phyloP scores from a whole-genome alignment of 1,139 yeast species.

The Eremothecium sinecaudum region DNA sequence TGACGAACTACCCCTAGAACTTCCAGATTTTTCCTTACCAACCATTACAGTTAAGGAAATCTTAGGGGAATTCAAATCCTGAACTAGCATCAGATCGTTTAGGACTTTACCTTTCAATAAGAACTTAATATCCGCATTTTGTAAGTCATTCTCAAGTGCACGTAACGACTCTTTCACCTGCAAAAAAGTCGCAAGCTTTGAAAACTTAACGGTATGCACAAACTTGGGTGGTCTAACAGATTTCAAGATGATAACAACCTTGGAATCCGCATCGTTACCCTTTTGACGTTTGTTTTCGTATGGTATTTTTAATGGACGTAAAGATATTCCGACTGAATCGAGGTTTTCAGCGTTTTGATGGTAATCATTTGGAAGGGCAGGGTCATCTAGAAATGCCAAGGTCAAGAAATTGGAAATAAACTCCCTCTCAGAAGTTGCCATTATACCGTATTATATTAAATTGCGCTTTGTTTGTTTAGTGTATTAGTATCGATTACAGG shows the following conservation, averaged over 20 bases:
- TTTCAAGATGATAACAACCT: conserved; percentile 31
- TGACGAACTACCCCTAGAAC: background rate
- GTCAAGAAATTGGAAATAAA: conserved; percentile 28
- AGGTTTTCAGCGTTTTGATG: conserved; percentile 27
- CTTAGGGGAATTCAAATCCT: conserved; percentile 18
- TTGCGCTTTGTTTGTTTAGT: conserved; percentile 1
- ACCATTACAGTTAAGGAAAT: conserved; percentile 33
- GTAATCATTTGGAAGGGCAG: conserved; percentile 20
- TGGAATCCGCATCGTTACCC: conserved; percentile 4
- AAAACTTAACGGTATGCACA: conserved; percentile 22
- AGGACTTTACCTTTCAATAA: conserved; percentile 42
- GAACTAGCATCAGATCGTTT: conserved; percentile 33
- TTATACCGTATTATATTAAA: conserved; percentile 10
- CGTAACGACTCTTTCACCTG: conserved; percentile 34
- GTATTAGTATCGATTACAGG: too few relatives aligned
- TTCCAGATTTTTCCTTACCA: too few relatives aligned
- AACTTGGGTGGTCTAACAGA: conserved; percentile 42
- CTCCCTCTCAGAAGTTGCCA: conserved; percentile 20
- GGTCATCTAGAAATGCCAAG: conserved; percentile 25
- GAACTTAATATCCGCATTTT: conserved; percentile 33
- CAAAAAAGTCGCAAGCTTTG: conserved; percentile 30
- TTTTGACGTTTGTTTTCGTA: conserved; percentile 18
- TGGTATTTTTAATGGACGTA: conserved; percentile 31
- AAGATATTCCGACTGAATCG: conserved; percentile 27
- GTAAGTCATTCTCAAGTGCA: conserved; percentile 19